Conservation (phyloP, 1,284 basidiomycete genomes). For the Entoloma clypeatum region DNA sequence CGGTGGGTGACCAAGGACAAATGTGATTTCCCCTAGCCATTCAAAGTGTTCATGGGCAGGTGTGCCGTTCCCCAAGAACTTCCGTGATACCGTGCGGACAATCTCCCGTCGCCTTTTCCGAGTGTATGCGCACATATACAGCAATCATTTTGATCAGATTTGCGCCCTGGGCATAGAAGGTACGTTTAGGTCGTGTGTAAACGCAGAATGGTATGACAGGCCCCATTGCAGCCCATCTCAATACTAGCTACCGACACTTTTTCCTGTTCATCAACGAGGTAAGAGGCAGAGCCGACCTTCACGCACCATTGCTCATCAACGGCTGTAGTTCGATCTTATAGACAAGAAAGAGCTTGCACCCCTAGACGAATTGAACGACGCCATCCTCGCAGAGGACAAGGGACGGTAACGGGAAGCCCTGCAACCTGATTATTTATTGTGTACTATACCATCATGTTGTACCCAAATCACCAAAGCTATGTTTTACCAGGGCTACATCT, state of each 20-base stretch:
- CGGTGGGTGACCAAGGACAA: conserved; percentile 44
- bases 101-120: conserved; percentile 93
- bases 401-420: conserved; percentile 34
- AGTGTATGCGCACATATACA: conserved; percentile 98
- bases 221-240: conserved; percentile 78
- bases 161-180: conserved; percentile 98
- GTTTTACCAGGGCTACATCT: too few relatives aligned
- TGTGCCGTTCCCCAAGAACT: conserved; percentile 89
- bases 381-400: conserved; percentile 86
- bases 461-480: too few relatives aligned
- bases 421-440: not conserved
- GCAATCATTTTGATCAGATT: conserved; percentile 99
- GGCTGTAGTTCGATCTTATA: conserved; percentile 88
- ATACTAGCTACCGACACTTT: conserved; percentile 98
- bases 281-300: conserved; percentile 11
- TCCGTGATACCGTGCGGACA: conserved; percentile 88
- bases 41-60: conserved; percentile 42
- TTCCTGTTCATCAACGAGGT: conserved; percentile 96
- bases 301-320: not conserved
- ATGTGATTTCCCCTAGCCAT: not conserved
- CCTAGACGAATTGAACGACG: conserved; percentile 94
- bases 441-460: too few relatives aligned
- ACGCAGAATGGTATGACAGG: not conserved
- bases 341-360: conserved; percentile 97
- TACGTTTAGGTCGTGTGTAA: conserved; percentile 31